phyloP scores from a whole-genome alignment of 2,329 filamentous ascomycete species.

The Calonectria fujianensis region DNA sequence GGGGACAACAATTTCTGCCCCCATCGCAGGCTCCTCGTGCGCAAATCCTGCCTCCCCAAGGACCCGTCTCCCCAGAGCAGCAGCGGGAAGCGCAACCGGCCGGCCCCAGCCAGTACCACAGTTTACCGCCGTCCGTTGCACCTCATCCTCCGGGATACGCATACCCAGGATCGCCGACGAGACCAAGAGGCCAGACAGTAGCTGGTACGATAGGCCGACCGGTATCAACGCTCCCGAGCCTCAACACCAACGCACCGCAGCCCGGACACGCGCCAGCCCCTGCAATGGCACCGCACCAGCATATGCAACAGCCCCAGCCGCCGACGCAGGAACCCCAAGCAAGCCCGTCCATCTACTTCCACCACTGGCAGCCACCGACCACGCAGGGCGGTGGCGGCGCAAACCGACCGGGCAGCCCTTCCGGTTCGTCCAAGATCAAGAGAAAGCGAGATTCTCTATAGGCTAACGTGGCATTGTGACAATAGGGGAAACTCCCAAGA shows the following conservation, averaged over 20 bases:
- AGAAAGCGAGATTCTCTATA: slow-evolving; percentile 66
- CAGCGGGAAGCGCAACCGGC: slow-evolving; percentile 71
- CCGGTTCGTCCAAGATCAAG: slow-evolving; percentile 80
- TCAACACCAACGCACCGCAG: slow-evolving; percentile 67
- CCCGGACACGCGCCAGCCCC: slow-evolving; percentile 53
- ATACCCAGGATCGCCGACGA: slow-evolving; percentile 70
- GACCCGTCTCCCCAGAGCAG: slow-evolving; percentile 72
- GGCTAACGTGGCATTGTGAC: slow-evolving; percentile 63
- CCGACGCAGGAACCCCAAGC: slow-evolving; percentile 74
- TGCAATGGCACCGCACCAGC: slow-evolving; percentile 65
- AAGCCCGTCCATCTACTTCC: slow-evolving; percentile 89
- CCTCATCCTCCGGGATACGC: slow-evolving; percentile 64
- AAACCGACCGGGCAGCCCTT: slow-evolving; percentile 82
- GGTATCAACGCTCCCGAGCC: slow-evolving; percentile 63
- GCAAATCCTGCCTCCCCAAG: slow-evolving; percentile 71
- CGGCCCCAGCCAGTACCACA: slow-evolving; percentile 64
- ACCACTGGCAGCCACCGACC: slow-evolving; percentile 92
- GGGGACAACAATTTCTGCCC: slow-evolving; percentile 80
- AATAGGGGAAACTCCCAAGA: slow-evolving; percentile 86
- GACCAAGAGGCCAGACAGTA: slow-evolving; percentile 70
- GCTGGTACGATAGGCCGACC: slow-evolving; percentile 63
- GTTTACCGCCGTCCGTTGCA: slow-evolving; percentile 59
- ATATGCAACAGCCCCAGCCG: slow-evolving; percentile 72
- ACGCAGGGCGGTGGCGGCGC: slow-evolving; percentile 76
- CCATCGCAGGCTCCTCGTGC: slow-evolving; percentile 68